Conservation (phyloP, 208 protist species). For the Trypanosoma boissoni region DNA sequence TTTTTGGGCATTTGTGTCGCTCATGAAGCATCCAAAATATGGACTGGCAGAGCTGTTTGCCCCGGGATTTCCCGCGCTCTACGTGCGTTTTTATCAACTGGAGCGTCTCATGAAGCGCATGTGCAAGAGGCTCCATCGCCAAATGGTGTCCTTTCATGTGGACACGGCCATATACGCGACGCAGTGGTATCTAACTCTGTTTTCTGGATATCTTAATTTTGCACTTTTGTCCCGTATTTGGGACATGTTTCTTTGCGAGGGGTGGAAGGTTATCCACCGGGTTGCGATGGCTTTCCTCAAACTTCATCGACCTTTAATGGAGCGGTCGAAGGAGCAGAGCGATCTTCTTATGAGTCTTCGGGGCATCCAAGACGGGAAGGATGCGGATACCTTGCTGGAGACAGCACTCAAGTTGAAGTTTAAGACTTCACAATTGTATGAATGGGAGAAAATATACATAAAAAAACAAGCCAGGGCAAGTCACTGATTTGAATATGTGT, state of each 20-base stretch:
- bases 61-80: slow-evolving; percentile 73
- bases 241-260: slow-evolving; percentile 92
- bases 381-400: slow-evolving; percentile 42
- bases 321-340: slow-evolving; percentile 35
- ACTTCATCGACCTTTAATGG: slow-evolving; percentile 44
- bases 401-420: slow-evolving; percentile 68
- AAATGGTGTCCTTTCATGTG: slow-evolving; percentile 26
- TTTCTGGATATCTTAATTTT: slow-evolving; percentile 84
- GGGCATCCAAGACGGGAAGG: slow-evolving; percentile 62
- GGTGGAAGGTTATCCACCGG: slow-evolving; percentile 90
- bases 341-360: slow-evolving; percentile 63
- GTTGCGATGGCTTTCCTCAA: slow-evolving; percentile 77
- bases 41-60: slow-evolving; percentile 58
- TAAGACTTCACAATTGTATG: slow-evolving; percentile 41
- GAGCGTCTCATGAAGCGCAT: slow-evolving; percentile 51
- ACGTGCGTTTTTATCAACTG: slow-evolving; percentile 66
- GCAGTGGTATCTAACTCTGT: slow-evolving; percentile 88
- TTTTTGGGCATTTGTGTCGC: slow-evolving; percentile 81
- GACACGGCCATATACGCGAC: slow-evolving; percentile 62
- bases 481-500: no score
- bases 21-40: slow-evolving; percentile 79
- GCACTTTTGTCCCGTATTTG: slow-evolving; percentile 76
- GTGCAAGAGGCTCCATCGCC: slow-evolving; percentile 39
- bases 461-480: background rate
- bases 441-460: slow-evolving; percentile 15